Percentiles rank a stretch among this genome's conserved stretches.
Conservation (phyloP, 208 protist genomes). For the Leishmania braziliensis region DNA sequence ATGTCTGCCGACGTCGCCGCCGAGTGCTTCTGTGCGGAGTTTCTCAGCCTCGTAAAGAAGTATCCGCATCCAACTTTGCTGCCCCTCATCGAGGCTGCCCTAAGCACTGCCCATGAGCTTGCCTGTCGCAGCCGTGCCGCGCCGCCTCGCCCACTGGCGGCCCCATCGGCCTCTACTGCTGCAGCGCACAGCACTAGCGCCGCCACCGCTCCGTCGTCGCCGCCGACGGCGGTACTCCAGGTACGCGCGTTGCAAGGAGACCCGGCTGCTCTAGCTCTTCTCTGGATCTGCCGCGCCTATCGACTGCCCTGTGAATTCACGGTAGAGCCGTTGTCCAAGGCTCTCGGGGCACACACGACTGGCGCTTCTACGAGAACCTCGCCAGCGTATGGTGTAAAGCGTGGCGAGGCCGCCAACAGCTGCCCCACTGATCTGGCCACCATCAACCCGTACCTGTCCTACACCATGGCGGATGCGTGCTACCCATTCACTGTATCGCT, state of each 20-base stretch:
- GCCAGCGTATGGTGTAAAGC: neutral
- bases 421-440: neutral
- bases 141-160: neutral
- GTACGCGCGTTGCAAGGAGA: constrained; percentile 63
- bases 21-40: constrained; percentile 73
- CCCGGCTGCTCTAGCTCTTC: constrained; percentile 62
- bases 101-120: constrained; percentile 43
- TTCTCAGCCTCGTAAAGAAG: constrained; percentile 60
- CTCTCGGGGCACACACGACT: constrained; percentile 2
- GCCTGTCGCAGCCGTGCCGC: constrained; percentile 14
- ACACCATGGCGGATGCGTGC: constrained; percentile 37
- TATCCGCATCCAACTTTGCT: constrained; percentile 46
- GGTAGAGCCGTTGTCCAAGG: constrained; percentile 55
- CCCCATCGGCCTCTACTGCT: neutral
- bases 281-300: constrained; percentile 79
- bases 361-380: neutral
- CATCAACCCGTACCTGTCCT: constrained; percentile 22
- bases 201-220: neutral
- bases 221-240: constrained; percentile 33
- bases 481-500: constrained; percentile 29
- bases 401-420: neutral
- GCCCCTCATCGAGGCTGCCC: constrained; percentile 55
- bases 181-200: neutral
- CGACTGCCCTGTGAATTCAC: constrained; percentile 59
- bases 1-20: constrained; percentile 66